Evolutionary conservation across 768 basidiomycete species (phyloP), one percentile per base, ranked within the genome.

Genomic region (Hypsizygus marmoreus): DNA sequence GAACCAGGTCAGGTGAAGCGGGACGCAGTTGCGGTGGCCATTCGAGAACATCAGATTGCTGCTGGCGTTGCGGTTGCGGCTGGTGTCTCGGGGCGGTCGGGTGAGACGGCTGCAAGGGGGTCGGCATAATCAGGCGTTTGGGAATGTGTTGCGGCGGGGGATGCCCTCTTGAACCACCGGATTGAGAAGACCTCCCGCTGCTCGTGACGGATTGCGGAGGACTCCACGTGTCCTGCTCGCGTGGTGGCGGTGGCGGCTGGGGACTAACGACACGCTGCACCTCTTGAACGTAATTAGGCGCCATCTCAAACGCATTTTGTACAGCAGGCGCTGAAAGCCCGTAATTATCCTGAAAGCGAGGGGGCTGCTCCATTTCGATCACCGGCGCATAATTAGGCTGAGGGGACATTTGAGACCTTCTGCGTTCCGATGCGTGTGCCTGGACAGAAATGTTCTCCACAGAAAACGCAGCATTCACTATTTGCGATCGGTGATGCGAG

Each of bases 71-170:
- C 13, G 44, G 12, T n/a, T 49, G 58, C 12, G 41, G 24, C 32
- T 59, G 57, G 23, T 49, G 41, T 17, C 54, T 51, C 11, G 50
- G 37, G 19, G 50, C 43, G 29, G 48, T 40, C 11, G 47, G 52
- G 23, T 58, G 47, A 28, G 40, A 64, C 37, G 50, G 64, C 57
- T 81, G 80, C 29, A 89, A 72, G 12, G 82, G 87, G 3, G 82
- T 65, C 35, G 87, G 87, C 87, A 89, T 89, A 32, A 88, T 80
- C 20, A 89, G 78, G 36, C 71, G 77, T 60, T 78, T 84, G 3
- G 87, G 87, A 32, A 82, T 56, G 61, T 82, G 56, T 28, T 48
- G 57, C 67, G 70, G 49, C 51, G 44, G 48, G 14, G 51, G 54
- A 3, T 45, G 37, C 14, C 36, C 49, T 23, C 41, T 53, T 20